phyloP scores from a whole-genome alignment of 768 basidiomycete species.

The Tricholoma hemisulphureum region DNA sequence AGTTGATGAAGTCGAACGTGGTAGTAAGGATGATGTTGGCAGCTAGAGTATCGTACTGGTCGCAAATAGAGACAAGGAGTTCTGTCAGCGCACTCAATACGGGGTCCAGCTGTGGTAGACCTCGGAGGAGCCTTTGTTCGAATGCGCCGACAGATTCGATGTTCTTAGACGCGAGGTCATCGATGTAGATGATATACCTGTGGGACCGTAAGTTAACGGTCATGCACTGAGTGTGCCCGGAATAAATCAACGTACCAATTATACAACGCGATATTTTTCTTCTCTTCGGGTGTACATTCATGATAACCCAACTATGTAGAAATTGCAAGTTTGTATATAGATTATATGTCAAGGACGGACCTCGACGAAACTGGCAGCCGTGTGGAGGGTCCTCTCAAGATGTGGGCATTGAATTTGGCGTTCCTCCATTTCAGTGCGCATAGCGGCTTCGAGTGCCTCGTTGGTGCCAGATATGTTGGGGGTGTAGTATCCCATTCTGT shows the following conservation, averaged over 20 bases:
- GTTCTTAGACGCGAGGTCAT: conserved; percentile 6
- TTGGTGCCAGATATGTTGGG: conserved; percentile 1
- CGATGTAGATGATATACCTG: conserved; percentile 11
- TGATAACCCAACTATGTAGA: not conserved
- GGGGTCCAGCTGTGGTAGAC: conserved; percentile 8
- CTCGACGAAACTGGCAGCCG: conserved; percentile 11
- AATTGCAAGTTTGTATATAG: not conserved
- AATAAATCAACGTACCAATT: not conserved
- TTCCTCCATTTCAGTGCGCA: conserved; percentile 6
- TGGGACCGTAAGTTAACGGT: not conserved
- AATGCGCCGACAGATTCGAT: conserved; percentile 6
- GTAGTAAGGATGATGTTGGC: conserved; percentile 9
- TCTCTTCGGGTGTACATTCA: not conserved
- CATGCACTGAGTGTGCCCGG: no score
- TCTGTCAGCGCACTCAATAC: conserved; percentile 6
- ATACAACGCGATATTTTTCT: conserved; percentile 1
- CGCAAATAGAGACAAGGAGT: conserved; percentile 3
- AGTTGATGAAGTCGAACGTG: conserved; percentile 10
- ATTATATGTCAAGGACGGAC: not conserved
- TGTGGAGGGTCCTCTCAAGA: conserved; percentile 8
- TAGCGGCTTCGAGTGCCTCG: conserved; percentile 4
- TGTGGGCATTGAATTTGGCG: conserved; percentile 3
- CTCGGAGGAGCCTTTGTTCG: conserved; percentile 9
- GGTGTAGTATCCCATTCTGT: not conserved
- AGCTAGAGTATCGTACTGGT: conserved; percentile 4